A percentile compares a stretch with the other conserved stretches of the same genome.
Conservation (phyloP, 2,329 filamentous ascomycete species). For the Elsinoe batatas region DNA sequence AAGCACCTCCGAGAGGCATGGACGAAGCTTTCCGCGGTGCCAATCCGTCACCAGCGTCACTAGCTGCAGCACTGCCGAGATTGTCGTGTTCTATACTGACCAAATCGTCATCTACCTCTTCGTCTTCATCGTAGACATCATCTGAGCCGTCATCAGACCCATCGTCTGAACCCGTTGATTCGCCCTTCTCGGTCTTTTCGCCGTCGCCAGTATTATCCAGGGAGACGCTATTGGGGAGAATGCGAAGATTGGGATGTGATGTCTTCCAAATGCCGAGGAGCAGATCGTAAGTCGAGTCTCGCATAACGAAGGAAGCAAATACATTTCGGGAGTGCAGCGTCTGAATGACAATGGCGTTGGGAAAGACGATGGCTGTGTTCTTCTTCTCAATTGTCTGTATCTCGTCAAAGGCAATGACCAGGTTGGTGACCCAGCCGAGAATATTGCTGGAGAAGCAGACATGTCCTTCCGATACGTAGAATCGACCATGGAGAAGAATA, state of each 20-base stretch:
- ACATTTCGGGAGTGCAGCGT: conserved; percentile 91
- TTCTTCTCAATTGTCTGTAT: conserved; percentile 95
- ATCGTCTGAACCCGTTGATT: conserved; percentile 44
- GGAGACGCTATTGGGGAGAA: conserved; percentile 78
- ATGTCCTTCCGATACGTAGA: conserved; percentile 95
- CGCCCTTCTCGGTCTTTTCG: conserved; percentile 82
- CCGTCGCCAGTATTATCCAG: conserved; percentile 67
- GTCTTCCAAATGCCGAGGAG: conserved; percentile 99
- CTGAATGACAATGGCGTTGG: conserved; percentile 93
- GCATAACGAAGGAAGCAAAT: conserved; percentile 88
- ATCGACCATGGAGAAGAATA: conserved; percentile 82
- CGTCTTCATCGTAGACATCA: conserved; percentile 70
- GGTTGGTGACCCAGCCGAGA: conserved; percentile 90
- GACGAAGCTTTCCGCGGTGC: conserved; percentile 65
- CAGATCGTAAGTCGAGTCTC: conserved; percentile 92
- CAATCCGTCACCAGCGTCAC: conserved; percentile 38
- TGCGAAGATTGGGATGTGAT: conserved; percentile 82
- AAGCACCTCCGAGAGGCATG: conserved; percentile 27
- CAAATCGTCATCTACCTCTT: conserved; percentile 55
- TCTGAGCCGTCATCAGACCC: conserved; percentile 55
- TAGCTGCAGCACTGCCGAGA: conserved; percentile 41
- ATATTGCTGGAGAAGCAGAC: conserved; percentile 99
- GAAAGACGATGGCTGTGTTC: conserved; percentile 88
- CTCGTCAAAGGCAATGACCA: conserved; percentile 97
- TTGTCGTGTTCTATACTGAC: conserved; percentile 53